Evolutionary conservation across 345 rosid genomes (phyloP), one percentile per base, ranked within the genome.

Genomic region (Reutealis trisperma): DNA sequence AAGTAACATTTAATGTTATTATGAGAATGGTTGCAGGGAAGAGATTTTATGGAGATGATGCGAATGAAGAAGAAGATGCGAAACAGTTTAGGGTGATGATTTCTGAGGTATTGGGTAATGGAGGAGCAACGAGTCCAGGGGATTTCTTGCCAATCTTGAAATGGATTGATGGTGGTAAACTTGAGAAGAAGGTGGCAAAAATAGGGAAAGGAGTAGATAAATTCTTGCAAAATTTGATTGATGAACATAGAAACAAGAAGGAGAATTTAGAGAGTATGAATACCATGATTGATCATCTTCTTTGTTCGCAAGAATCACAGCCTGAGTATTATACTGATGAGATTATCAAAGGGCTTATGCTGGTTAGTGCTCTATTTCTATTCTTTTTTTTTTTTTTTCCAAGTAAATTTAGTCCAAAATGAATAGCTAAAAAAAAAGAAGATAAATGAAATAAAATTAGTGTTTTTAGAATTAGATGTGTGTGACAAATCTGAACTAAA

Each of bases 241-340:
- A 37, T 37, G 41, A 37, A 37, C 41, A 37, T 37, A 37, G 6
- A 37, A 11, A 70, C 6, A 37, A 37, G 41, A 37, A 37, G 41
- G 6, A 37, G 6, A 4, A 37, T 37, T 37, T 37, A 37, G 41
- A 81, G 45, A 15, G 58, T 41, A 15, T 4, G 24, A 76, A 83
- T 9, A 84, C 80, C 4, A 77, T 88, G 90, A 81, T 90, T 19
- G 58, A 78, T 77, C 91, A 82, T 75, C 45, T 92, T 10, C 84
- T 90, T 13, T 63, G 77, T 19, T 72, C 84, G 70, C 90, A 86
- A 54, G 78, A 83, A 16, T 79, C 85, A 0, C 71, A 86, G 34
- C 87, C 89, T 34, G 82, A 85, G 3, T 71, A 79, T 74, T 86
- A 88, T 74, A 75, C 78, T 37, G 41, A 37, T 37, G 41, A 37